These are phyloP conservation scores for Dispira simplex DNA, from an alignment of 192 early-diverging fungal species.

Conservation along the genomic window DNA sequence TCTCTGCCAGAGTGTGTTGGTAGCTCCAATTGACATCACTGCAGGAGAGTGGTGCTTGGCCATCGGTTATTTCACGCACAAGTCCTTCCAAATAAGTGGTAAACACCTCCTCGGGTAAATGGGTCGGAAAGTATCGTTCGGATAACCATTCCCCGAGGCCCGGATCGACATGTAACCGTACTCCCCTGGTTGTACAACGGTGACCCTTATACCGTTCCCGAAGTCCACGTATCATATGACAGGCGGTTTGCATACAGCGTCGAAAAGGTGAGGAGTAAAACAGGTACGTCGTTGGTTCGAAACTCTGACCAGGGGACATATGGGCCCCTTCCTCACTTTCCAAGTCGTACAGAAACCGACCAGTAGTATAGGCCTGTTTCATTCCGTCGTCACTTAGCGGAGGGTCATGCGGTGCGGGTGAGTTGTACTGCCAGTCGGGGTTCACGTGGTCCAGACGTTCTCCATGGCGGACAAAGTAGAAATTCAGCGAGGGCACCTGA, in stretches of 20 bases:
- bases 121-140: conserved; percentile 1
- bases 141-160: background rate
- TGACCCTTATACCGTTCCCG: background rate
- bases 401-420: background rate
- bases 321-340: background rate
- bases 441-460: background rate
- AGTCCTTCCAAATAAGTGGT: background rate
- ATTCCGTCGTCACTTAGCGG: background rate
- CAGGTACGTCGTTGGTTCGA: background rate
- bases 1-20: background rate
- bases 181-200: background rate
- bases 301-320: background rate
- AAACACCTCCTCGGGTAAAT: background rate
- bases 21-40: background rate
- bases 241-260: background rate
- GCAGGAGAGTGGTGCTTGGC: background rate
- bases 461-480: conserved; percentile 4
- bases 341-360: conserved; percentile 6
- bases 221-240: conserved; percentile 1
- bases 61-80: background rate
- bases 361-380: background rate
- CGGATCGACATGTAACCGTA: background rate
- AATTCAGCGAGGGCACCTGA: background rate
- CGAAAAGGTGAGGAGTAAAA: conserved; percentile 1
- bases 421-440: background rate